Evolutionary conservation across 176 grass and related monocot species (phyloP).

Genomic region (Triticum turgidum): DNA sequence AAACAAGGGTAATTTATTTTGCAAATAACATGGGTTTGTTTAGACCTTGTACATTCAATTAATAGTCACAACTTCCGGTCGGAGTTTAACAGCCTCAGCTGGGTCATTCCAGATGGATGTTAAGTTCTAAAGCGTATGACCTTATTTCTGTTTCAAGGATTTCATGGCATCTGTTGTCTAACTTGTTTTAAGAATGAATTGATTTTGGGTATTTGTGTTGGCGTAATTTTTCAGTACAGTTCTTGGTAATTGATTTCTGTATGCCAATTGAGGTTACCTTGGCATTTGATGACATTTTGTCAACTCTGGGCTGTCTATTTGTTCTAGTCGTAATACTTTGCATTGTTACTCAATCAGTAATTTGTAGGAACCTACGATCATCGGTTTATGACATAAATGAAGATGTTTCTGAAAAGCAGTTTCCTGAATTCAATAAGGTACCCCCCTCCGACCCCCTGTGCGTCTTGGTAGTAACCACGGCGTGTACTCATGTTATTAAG

Average conservation of each 20-base stretch:
- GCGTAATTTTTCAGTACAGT: background rate
- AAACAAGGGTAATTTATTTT: background rate
- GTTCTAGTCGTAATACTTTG: background rate
- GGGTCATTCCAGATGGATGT: background rate
- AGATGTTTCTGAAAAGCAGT: conserved; percentile 66
- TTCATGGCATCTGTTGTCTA: background rate
- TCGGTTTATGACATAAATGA: conserved; percentile 76
- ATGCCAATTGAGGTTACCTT: background rate
- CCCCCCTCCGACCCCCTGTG: background rate
- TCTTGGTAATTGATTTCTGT: background rate
- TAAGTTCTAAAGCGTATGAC: background rate
- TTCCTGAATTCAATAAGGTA: conserved; percentile 81
- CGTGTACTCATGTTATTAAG: background rate
- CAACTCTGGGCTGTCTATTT: background rate
- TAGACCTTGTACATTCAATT: background rate
- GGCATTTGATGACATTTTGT: background rate
- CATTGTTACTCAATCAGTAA: background rate
- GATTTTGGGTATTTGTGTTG: background rate
- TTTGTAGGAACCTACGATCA: conserved; percentile 62
- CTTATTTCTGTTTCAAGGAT: background rate
- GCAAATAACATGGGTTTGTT: background rate
- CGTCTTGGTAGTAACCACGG: background rate
- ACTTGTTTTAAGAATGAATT: background rate
- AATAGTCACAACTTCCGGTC: background rate
- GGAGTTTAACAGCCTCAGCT: conserved; percentile 13